A percentile compares a stretch with the other conserved stretches of the same genome.
Conservation (phyloP, 139 green algal genomes). For the Eudorina sp. region DNA sequence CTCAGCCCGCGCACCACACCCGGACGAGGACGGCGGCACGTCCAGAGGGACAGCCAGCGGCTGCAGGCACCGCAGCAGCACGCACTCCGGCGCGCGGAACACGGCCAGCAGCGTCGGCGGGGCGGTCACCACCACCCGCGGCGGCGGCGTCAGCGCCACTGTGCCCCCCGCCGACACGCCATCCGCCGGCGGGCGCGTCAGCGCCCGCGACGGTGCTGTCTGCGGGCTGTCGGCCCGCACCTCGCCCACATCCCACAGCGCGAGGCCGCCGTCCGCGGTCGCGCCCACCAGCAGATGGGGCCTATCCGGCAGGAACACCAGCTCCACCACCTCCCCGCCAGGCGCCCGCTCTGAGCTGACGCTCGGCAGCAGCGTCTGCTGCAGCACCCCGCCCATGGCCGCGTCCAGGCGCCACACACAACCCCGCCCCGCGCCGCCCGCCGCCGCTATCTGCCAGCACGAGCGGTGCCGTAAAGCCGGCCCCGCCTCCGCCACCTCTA, state of each 20-base stretch:
- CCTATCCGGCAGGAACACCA: not conserved
- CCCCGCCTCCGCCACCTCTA: not conserved
- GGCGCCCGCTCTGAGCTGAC: not conserved
- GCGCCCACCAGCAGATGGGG: conserved; percentile 14
- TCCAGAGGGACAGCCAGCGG: not conserved
- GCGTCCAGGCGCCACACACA: conserved; percentile 30
- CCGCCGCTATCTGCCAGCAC: conserved; percentile 40
- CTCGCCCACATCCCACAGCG: conserved; percentile 38
- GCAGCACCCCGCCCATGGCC: not conserved
- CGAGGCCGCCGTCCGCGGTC: conserved; percentile 28
- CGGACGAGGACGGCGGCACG: too few relatives aligned
- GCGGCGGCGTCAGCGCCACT: not conserved
- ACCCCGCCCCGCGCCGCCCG: not conserved
- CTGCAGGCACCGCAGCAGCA: conserved; percentile 38
- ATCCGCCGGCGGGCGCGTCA: not conserved
- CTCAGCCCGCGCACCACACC: too few relatives aligned
- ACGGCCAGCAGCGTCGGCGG: conserved; percentile 5
- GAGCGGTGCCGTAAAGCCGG: not conserved
- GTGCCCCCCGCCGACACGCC: not conserved
- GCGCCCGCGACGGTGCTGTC: not conserved
- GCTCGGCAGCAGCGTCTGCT: not conserved
- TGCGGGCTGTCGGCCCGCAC: not conserved
- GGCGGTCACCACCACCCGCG: not conserved
- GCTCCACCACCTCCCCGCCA: conserved; percentile 15
- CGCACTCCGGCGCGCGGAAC: not conserved